Percentiles rank a stretch among this genome's conserved stretches.
These are phyloP conservation scores for Lojkania enalia DNA, from an alignment of 2,329 filamentous ascomycete species.

Conservation along the genomic window DNA sequence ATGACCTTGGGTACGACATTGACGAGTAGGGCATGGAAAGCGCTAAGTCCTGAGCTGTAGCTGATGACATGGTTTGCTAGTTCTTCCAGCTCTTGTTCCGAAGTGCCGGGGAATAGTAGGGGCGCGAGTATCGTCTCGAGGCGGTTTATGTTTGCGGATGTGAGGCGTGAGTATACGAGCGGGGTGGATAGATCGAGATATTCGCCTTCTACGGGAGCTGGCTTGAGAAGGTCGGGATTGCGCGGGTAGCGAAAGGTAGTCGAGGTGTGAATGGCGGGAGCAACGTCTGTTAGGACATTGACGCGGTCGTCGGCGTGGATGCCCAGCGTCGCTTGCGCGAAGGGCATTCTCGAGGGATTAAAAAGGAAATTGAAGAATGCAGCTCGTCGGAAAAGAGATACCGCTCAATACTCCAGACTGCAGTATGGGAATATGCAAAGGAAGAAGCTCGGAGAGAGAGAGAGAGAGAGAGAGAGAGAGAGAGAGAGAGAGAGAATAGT, in stretches of 20 bases:
- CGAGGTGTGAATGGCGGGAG: conserved; percentile 85
- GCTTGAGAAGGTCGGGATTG: conserved; percentile 68
- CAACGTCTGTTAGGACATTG: conserved; percentile 75
- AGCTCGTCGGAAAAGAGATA: too few relatives aligned
- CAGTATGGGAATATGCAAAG: too few relatives aligned
- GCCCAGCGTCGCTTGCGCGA: conserved; percentile 73
- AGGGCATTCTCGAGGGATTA: conserved; percentile 52
- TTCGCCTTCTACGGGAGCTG: conserved; percentile 55
- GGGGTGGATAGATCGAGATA: conserved; percentile 33
- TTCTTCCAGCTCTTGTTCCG: conserved; percentile 17
- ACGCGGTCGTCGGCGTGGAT: conserved; percentile 82
- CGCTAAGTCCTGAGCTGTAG: conserved; percentile 82
- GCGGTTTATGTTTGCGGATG: conserved; percentile 77
- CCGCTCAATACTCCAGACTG: too few relatives aligned
- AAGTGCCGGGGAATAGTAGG: conserved; percentile 62
- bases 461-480: too few relatives aligned
- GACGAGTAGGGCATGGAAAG: conserved; percentile 87
- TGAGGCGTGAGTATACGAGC: conserved; percentile 77
- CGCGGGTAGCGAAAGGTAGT: conserved; percentile 84
- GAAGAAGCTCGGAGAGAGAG: too few relatives aligned
- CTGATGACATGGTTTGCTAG: conserved; percentile 62
- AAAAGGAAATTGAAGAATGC: background rate
- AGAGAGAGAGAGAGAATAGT: too few relatives aligned
- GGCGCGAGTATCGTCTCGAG: conserved; percentile 80
- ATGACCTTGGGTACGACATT: conserved; percentile 80